A percentile compares a stretch with the other conserved stretches of the same genome.
phyloP scores from a whole-genome alignment of 2,329 filamentous ascomycete species.

The Metarhizium brunneum region DNA sequence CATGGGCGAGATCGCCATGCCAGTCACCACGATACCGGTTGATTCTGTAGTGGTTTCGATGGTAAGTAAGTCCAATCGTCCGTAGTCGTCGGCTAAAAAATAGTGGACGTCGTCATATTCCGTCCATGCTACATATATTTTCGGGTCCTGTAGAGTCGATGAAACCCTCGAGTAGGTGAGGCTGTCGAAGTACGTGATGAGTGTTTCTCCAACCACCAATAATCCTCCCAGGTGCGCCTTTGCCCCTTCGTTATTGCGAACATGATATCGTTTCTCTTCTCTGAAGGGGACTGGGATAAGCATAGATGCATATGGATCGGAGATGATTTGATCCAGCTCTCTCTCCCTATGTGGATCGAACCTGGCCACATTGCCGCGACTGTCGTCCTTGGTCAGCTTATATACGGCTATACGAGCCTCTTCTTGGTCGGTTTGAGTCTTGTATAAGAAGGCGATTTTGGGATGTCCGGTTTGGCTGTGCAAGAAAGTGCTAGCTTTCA shows the following conservation, averaged over 20 bases:
- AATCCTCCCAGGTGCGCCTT: slow-evolving; percentile 59
- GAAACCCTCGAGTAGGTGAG: slow-evolving; percentile 58
- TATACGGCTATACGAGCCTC: slow-evolving; percentile 51
- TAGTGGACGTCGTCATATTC: slow-evolving; percentile 73
- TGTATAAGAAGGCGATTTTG: slow-evolving; percentile 49
- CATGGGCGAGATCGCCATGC: slow-evolving; percentile 55
- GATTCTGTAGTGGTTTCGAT: slow-evolving; percentile 60
- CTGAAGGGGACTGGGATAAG: slow-evolving; percentile 54
- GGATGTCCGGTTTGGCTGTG: slow-evolving; percentile 50
- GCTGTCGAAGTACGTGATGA: slow-evolving; percentile 77
- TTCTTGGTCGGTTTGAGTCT: slow-evolving; percentile 39
- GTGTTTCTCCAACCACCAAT: slow-evolving; percentile 69
- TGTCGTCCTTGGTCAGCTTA: slow-evolving; percentile 48
- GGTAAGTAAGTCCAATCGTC: slow-evolving; percentile 74
- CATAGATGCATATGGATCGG: slow-evolving; percentile 47
- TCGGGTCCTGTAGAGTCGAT: slow-evolving; percentile 59
- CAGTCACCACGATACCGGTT: slow-evolving; percentile 55
- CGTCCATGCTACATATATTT: slow-evolving; percentile 88
- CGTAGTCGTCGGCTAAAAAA: slow-evolving; percentile 88
- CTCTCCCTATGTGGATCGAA: slow-evolving; percentile 48
- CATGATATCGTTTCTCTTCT: slow-evolving; percentile 50
- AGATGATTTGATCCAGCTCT: slow-evolving; percentile 42
- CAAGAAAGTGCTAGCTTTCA: slow-evolving; percentile 48
- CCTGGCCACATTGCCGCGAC: slow-evolving; percentile 39
- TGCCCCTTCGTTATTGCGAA: slow-evolving; percentile 42